A percentile compares a stretch with the other conserved stretches of the same genome.
Evolutionary conservation across 192 early-diverging fungal species (phyloP).

Genomic region (Coemansia sp.): DNA sequence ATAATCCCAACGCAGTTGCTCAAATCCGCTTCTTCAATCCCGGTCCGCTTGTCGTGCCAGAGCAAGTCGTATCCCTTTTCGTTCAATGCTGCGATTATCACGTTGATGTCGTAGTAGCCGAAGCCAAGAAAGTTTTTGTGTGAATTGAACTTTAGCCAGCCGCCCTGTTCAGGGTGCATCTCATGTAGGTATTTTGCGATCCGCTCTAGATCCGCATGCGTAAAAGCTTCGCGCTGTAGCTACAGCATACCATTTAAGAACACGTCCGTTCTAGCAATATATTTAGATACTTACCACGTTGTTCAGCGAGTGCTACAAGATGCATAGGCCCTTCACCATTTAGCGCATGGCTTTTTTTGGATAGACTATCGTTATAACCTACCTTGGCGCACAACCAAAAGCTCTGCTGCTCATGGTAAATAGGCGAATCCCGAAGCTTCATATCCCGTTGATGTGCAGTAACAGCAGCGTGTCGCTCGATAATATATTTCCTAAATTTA

Average conservation of each 20-base stretch:
- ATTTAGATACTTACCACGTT: slow-evolving; percentile 45
- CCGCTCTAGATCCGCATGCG: slow-evolving; percentile 45
- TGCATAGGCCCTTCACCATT: background rate
- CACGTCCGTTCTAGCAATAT: background rate
- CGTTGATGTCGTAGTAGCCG: slow-evolving; percentile 56
- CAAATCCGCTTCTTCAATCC: slow-evolving; percentile 31
- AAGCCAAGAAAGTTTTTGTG: slow-evolving; percentile 48
- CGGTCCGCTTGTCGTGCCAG: slow-evolving; percentile 45
- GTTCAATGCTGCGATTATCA: slow-evolving; percentile 40
- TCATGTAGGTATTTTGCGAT: slow-evolving; percentile 43
- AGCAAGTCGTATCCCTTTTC: slow-evolving; percentile 33
- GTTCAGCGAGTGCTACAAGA: slow-evolving; percentile 52
- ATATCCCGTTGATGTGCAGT: slow-evolving; percentile 18
- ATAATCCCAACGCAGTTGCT: slow-evolving; percentile 34
- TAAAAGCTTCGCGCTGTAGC: slow-evolving; percentile 45
- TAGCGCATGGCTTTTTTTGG: background rate
- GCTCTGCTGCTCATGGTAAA: slow-evolving; percentile 55
- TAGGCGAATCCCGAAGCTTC: slow-evolving; percentile 48
- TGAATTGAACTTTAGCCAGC: slow-evolving; percentile 45
- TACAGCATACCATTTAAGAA: background rate
- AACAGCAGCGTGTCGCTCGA: slow-evolving; percentile 22
- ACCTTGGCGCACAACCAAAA: slow-evolving; percentile 56
- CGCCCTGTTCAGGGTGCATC: slow-evolving; percentile 25
- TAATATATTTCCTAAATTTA: slow-evolving; percentile 21
- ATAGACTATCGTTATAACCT: slow-evolving; percentile 4